Percentiles rank a stretch among this genome's conserved stretches.
These are phyloP conservation scores for Tephrocybe sp. DNA, from an alignment of 768 basidiomycete species.

Conservation along the genomic window DNA sequence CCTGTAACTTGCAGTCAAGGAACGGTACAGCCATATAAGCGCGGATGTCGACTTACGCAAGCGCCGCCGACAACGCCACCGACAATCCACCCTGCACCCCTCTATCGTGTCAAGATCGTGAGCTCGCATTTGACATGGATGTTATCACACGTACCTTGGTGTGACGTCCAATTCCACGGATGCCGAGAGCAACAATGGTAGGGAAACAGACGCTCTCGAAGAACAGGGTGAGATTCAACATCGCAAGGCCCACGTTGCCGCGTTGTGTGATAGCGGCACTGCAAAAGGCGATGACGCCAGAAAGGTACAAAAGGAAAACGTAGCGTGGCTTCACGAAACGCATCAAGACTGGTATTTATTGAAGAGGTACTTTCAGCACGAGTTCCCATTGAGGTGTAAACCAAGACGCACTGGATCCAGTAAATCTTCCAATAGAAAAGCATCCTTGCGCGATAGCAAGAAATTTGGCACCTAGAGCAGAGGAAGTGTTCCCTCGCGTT, in stretches of 20 bases:
- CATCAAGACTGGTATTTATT: constrained; percentile 23
- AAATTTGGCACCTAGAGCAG: constrained; percentile 28
- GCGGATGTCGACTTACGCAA: constrained; percentile 20
- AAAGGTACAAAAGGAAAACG: constrained; percentile 29
- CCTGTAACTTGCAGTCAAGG: constrained; percentile 12
- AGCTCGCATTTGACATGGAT: background rate
- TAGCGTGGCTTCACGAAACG: constrained; percentile 26
- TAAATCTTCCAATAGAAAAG: constrained; percentile 31
- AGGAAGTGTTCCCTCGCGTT: constrained; percentile 21
- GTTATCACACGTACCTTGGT: constrained; percentile 21
- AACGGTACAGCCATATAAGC: background rate
- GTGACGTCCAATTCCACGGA: constrained; percentile 31
- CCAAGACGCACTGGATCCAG: constrained; percentile 26
- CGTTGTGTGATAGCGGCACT: constrained; percentile 29
- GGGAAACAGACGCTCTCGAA: constrained; percentile 38
- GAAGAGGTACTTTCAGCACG: too few relatives aligned
- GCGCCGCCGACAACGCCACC: constrained; percentile 33
- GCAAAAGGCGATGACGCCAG: constrained; percentile 27
- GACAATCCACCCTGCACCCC: constrained; percentile 31
- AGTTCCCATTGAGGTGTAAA: too few relatives aligned
- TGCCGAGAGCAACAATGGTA: constrained; percentile 33
- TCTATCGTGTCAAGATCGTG: constrained; percentile 15
- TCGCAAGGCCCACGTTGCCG: constrained; percentile 28
- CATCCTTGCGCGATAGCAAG: constrained; percentile 33
- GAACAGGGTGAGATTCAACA: constrained; percentile 32